Base-by-base conservation (phyloP, 495 filamentous ascomycete species). In the Lasiosphaeria hispida region DNA sequence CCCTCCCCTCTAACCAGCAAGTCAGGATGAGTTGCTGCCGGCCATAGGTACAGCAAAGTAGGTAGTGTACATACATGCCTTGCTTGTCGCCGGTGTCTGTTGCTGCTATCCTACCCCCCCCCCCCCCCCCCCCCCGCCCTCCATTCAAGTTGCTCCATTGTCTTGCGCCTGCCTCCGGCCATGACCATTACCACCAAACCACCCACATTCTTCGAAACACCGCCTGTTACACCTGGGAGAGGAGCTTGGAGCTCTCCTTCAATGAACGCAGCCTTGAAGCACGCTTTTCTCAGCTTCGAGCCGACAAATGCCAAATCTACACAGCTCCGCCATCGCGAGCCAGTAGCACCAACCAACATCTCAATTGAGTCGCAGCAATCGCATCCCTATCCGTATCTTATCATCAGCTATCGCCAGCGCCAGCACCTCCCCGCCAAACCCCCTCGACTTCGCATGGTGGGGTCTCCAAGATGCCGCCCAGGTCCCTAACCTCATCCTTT, bases 401-500 rank as follows among this genome's bases (percentile, higher is more conserved):
- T 74, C 73, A 64, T 59, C 69, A 64, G 63, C 55, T 70, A 69
- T 75, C 67, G 61, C 62, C 65, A 63, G 63, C 69, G 60, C 57
- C 69, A 57, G 61, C 67, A 48, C 58, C 68, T 64, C 69, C 66
- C 71, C 66, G 64, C 64, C 64, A 51, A 43, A 49, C 37, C 47
- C 23, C 53, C 50, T 58, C 62, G 39, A 63, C 63, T 65, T 70
- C 67, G 73, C 69, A 79, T 81, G 79, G 78, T 77, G 78, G 80
- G 81, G 77, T 77, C 63, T 63, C 65, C 76, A 80, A 81, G 69
- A 77, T 96, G 92, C 92, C 92, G 76, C 91, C 90, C 61, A 85
- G 89, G 83, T 88, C 90, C 54, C 80, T 95, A 69, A 92, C 89
- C 57, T 87, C 87, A 72, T 95, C 91, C 53, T 96, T 96, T 70